Evolutionary conservation across 441 rosid species (phyloP), one percentile per base, ranked within the genome.

Genomic region (Brassica hybrid): DNA sequence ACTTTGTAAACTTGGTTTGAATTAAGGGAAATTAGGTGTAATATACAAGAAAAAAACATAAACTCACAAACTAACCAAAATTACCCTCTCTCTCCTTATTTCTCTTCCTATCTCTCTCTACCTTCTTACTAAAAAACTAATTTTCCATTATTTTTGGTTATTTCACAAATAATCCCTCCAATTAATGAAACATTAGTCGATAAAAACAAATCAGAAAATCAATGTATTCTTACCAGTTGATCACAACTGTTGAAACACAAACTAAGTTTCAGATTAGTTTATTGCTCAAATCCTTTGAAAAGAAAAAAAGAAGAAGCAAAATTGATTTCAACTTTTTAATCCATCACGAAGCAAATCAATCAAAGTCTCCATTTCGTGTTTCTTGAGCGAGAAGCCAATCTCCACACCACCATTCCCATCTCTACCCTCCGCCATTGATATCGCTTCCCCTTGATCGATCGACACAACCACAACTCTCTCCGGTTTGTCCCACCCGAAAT

Each of bases 401-500:
- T 84, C 85, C 52, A 73, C 77, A 1, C 85, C 84, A 1, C 69
- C 82, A 13, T 27, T 59, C 3, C 73, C 75, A 41, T 80, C 74
- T 69, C 80, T 72, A 19, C 71, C 58, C 9, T 80, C 84, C 4
- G 83, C 75, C 79, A 80, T 7, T 1, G 79, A 45, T 8, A 80
- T 41, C 4, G 79, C 41, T 23, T 81, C 80, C 5, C 60, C 79
- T 18, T 56, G 65, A 50, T 78, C 85, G 14, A 76, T 78, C 10
- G 87, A 82, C 25, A 76, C 76, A 10, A 82, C 3, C 58, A 41
- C 77, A 32, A 84, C 84, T 61, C 67, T 84, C 73, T 32, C 19
- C 3, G 84, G 84, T 56, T 23, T 75, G 0, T 84, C 85, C 87
- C 83, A 82, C 48, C 81, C 87, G 11, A 71, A 59, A 66, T 83